Conservation (phyloP, 495 filamentous ascomycete genomes). For the Penicillium steckii region DNA sequence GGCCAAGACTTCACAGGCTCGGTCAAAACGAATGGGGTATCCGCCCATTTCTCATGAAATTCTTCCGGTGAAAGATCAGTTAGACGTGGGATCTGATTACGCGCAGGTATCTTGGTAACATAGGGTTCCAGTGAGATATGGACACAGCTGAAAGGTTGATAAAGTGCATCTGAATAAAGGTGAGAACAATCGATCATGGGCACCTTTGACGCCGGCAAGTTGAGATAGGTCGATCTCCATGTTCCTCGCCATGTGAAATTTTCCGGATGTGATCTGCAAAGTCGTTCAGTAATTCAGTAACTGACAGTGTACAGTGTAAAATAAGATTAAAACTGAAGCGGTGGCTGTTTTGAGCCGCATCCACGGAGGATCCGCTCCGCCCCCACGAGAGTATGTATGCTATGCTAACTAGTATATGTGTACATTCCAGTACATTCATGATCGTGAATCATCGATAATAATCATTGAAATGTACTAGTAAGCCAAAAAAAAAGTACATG, state of each 20-base stretch:
- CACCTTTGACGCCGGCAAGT: conserved; percentile 55
- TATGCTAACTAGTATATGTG: no score
- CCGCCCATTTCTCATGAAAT: conserved; percentile 73
- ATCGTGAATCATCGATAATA: no score
- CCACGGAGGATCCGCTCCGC: background rate
- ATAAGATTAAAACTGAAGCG: no score
- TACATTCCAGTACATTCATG: no score
- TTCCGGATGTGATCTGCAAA: conserved; percentile 34
- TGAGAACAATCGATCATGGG: conserved; percentile 59
- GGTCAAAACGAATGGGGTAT: conserved; percentile 85
- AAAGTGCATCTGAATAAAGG: conserved; percentile 88
- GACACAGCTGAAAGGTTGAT: conserved; percentile 89
- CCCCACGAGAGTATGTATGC: background rate
- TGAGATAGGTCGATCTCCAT: conserved; percentile 81
- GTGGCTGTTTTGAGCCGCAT: conserved; percentile 11
- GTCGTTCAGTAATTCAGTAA: background rate
- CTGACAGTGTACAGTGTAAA: no score
- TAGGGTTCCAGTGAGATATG: conserved; percentile 67
- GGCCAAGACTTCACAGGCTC: conserved; percentile 83
- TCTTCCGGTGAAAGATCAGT: conserved; percentile 66
- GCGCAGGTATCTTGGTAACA: conserved; percentile 64
- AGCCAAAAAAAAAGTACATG: background rate
- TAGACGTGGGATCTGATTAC: conserved; percentile 72
- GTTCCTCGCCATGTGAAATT: conserved; percentile 75
- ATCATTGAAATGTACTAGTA: no score